phyloP scores from a whole-genome alignment of 2,329 filamentous ascomycete genomes.

The Arthroderma sp. region DNA sequence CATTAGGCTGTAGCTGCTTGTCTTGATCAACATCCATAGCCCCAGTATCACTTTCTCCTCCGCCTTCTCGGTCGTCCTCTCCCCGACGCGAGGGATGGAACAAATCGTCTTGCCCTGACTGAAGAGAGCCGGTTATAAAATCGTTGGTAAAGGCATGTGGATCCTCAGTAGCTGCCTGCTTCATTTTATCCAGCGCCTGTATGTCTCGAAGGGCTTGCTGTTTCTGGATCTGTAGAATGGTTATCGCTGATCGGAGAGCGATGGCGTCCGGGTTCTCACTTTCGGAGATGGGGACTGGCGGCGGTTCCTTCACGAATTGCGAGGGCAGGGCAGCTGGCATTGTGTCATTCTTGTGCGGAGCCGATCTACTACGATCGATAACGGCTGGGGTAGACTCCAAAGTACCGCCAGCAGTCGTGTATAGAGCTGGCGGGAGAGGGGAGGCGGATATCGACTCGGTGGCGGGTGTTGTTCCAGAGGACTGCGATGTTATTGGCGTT shows the following conservation, averaged over 20 bases:
- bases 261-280: slow-evolving; percentile 69
- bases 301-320: slow-evolving; percentile 25
- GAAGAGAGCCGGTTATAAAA: slow-evolving; percentile 51
- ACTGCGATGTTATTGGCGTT: slow-evolving; percentile 32
- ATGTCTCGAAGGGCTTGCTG: slow-evolving; percentile 68
- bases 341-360: not conserved
- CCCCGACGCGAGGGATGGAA: slow-evolving; percentile 28
- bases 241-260: slow-evolving; percentile 72
- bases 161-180: slow-evolving; percentile 56
- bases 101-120: slow-evolving; percentile 27
- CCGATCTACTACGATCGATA: not conserved
- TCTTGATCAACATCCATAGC: slow-evolving; percentile 11
- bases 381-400: not conserved
- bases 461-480: not conserved
- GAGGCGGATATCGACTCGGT: not conserved
- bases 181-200: slow-evolving; percentile 54
- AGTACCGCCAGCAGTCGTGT: not conserved
- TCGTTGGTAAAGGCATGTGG: slow-evolving; percentile 62
- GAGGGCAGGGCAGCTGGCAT: not conserved
- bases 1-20: not conserved
- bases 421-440: not conserved
- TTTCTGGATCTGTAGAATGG: slow-evolving; percentile 75
- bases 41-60: slow-evolving; percentile 15
- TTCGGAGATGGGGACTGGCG: slow-evolving; percentile 36
- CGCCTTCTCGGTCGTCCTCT: slow-evolving; percentile 25